Evolutionary conservation across 2,329 filamentous ascomycete genomes (phyloP), one percentile per base, ranked within the genome.

Genomic region (Colletotrichum graminicola): DNA sequence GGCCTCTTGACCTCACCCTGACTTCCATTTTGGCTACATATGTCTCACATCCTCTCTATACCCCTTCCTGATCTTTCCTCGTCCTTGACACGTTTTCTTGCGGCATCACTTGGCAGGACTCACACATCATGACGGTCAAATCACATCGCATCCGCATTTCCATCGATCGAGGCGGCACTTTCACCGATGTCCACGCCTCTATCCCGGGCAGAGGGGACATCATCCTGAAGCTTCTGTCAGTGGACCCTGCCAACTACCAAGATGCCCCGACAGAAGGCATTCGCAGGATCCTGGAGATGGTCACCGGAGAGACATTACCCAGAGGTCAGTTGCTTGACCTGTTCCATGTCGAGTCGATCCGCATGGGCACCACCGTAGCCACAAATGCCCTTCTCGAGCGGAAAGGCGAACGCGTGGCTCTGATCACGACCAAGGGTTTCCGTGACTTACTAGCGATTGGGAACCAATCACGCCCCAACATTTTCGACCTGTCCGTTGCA

Each of bases 311-410:
- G 7, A 72, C 77, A 2, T 75, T 83, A 21, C 79, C 82, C 0
- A 76, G 80, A 6, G 81, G 79, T 1, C 75, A 78, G 1, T 66
- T 79, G 8, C 62, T 84, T 14, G 79, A 83, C 14, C 77, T 82
- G 1, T 78, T 77, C 0, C 76, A 79, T 14, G 79, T 84, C 47
- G 90, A 92, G 77, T 92, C 89, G 67, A 93, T 94, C 76, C 89
- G 92, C 29, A 94, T 94, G 91, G 92, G 92, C n/a, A 94, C 92
- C 0, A 94, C 92, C 0, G 92, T 94, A 2, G 92, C 92, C 1
- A 94, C 92, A 0, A 94, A 94, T 78, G 92, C 92, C 1, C 81
- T 94, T n/a, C 82, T 94, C 1, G 92, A 94, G 77, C 83, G 92
- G 51, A 94, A 94, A 78, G 92, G 92, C 32, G 91, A 93, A 75